Base-by-base conservation (phyloP, 2,329 filamentous ascomycete genomes). In the Penicillium crustosum region DNA sequence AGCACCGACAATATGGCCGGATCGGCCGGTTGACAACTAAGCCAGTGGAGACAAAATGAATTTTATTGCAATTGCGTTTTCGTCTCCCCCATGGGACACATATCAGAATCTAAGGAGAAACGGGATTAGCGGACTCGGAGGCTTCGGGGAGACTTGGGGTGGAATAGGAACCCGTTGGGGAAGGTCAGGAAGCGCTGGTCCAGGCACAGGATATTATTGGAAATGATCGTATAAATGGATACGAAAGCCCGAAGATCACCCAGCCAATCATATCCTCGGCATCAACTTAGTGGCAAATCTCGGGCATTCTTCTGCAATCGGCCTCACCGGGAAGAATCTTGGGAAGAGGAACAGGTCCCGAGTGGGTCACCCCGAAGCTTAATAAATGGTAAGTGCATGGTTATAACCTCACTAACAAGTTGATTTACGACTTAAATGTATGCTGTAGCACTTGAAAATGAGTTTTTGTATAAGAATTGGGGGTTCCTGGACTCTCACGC, bases 141-240 rank as follows among this genome's bases (percentile, higher is more conserved):
- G 4, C 5, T 23, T 17, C 17, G 13, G 12, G 9, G 4, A 35
- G 45, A 23, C 7, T 47, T 31, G n/a, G 6, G 27, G 9, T 49
- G 53, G 21, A 10, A 41, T 42, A 21, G n/a, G 21, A 35, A 19
- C 29, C 19, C 21, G 27, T 35, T 36, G 19, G 35, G 43, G 33
- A 49, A 35, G 29, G 25, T 23, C 19, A 13, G 13, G 19, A 15
- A 42, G 27, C 19, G 33, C 4, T 4, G 15, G 21, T 48, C 19
- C 41, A 49, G 36, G 35, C 23, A 55, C 44, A 29, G 9, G 27
- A 49, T 42, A 25, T 49, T 27, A 55, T 55, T 55, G 53, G 53
- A 49, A 42, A 31, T 35, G 25, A 41, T 42, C 3, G 27, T 29
- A 33, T 4, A 33, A 8, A 19, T 33, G 17, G 3, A 19, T 27